Conservation (phyloP, 1,139 yeast genomes). For the Kluyveromyces sp. region DNA sequence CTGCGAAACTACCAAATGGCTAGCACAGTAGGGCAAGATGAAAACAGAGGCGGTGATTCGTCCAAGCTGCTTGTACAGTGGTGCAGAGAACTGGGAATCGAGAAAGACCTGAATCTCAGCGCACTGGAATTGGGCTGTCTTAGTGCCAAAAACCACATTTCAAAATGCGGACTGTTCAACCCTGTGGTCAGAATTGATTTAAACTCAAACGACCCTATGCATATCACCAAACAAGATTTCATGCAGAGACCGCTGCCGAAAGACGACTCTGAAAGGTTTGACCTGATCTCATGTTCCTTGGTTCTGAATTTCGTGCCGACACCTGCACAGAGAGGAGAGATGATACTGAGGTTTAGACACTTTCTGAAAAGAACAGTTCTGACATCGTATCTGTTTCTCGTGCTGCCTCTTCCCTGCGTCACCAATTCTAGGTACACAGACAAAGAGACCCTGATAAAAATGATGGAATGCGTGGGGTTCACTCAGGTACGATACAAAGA, state of each 20-base stretch:
- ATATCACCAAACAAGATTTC: constrained; percentile 71
- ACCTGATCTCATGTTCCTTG: constrained; percentile 71
- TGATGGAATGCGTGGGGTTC: constrained; percentile 59
- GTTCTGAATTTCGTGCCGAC: constrained; percentile 86
- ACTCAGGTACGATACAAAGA: constrained; percentile 41
- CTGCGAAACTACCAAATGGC: constrained; percentile 76
- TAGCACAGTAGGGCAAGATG: constrained; percentile 74
- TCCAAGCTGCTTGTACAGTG: constrained; percentile 68
- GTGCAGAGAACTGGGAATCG: constrained; percentile 39
- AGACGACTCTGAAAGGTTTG: constrained; percentile 41
- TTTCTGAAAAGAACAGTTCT: constrained; percentile 43
- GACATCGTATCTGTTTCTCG: constrained; percentile 51
- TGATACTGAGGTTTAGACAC: constrained; percentile 55
- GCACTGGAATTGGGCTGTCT: constrained; percentile 84
- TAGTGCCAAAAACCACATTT: constrained; percentile 60
- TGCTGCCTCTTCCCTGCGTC: constrained; percentile 82
- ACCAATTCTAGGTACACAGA: constrained; percentile 73
- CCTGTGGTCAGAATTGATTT: constrained; percentile 64
- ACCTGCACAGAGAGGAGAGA: constrained; percentile 62
- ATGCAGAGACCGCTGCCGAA: constrained; percentile 66
- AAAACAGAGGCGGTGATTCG: constrained; percentile 81
- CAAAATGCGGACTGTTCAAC: constrained; percentile 45
- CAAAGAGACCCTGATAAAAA: constrained; percentile 34
- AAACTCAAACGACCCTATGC: constrained; percentile 64
- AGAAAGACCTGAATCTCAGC: constrained; percentile 22